phyloP scores from a whole-genome alignment of 1,139 yeast genomes.

The Yamadazyma diddensiae region DNA sequence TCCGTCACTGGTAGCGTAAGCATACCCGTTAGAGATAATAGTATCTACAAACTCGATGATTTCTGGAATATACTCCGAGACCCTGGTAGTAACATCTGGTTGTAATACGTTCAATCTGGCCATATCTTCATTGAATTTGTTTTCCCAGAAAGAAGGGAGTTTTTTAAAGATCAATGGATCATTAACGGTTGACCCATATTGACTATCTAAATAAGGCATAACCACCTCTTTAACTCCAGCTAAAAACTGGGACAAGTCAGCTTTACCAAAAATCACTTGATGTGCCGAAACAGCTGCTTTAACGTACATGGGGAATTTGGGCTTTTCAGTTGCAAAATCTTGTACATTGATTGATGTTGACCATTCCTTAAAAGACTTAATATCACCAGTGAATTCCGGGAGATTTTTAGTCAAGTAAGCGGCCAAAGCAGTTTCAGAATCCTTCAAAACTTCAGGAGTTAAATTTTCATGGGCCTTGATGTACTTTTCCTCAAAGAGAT shows the following conservation, averaged over 20 bases:
- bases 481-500: constrained; percentile 63
- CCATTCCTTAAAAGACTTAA: constrained; percentile 55
- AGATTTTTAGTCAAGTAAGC: constrained; percentile 58
- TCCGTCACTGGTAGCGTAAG: constrained; percentile 79
- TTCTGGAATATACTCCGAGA: constrained; percentile 95
- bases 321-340: constrained; percentile 52
- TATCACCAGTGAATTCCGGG: constrained; percentile 32
- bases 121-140: constrained; percentile 84
- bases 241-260: constrained; percentile 37
- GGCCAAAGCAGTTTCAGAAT: constrained; percentile 43
- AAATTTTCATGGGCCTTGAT: constrained; percentile 29
- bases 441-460: constrained; percentile 33
- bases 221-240: constrained; percentile 63
- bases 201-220: constrained; percentile 68
- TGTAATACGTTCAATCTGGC: constrained; percentile 75
- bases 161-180: constrained; percentile 83
- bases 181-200: constrained; percentile 70
- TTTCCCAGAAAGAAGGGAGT: constrained; percentile 89
- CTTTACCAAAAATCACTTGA: constrained; percentile 28
- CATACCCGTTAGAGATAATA: constrained; percentile 78
- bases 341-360: constrained; percentile 39
- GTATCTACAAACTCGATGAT: constrained; percentile 74
- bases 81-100: constrained; percentile 86
- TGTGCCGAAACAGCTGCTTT: constrained; percentile 62
- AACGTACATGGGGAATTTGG: constrained; percentile 84